Conservation (phyloP, 2,329 filamentous ascomycete genomes). For the Exophiala viscosa region DNA sequence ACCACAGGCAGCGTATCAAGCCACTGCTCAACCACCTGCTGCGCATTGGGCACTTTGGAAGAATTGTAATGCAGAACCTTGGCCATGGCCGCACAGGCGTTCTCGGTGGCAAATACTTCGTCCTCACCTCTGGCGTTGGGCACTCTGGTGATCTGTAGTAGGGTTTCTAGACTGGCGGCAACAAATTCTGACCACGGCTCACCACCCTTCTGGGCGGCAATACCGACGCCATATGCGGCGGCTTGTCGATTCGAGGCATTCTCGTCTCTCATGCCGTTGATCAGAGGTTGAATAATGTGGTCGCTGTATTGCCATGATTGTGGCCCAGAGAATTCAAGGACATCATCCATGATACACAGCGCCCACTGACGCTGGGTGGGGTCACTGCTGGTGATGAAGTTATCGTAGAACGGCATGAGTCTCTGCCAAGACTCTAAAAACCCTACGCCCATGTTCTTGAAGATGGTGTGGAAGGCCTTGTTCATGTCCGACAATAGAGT, state of each 20-base stretch:
- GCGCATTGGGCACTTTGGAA: slow-evolving; percentile 68
- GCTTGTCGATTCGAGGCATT: slow-evolving; percentile 93
- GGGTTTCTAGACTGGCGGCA: slow-evolving; percentile 69
- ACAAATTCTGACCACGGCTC: slow-evolving; percentile 83
- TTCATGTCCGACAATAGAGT: slow-evolving; percentile 98
- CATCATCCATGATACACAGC: slow-evolving; percentile 98
- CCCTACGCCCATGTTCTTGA: slow-evolving; percentile 84
- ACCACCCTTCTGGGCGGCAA: slow-evolving; percentile 90
- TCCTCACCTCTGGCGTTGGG: slow-evolving; percentile 83
- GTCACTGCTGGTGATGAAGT: slow-evolving; percentile 69
- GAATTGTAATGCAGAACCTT: slow-evolving; percentile 94
- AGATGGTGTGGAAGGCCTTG: slow-evolving; percentile 98
- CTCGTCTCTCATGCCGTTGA: slow-evolving; percentile 78
- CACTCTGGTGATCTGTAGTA: slow-evolving; percentile 81
- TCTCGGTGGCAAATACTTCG: slow-evolving; percentile 95
- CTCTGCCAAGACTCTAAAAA: slow-evolving; percentile 89
- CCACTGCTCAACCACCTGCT: slow-evolving; percentile 79
- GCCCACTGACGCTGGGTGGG: slow-evolving; percentile 96
- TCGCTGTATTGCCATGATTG: slow-evolving; percentile 83
- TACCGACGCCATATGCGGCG: slow-evolving; percentile 90
- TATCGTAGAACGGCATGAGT: slow-evolving; percentile 78
- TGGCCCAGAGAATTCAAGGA: slow-evolving; percentile 90
- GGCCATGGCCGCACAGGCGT: slow-evolving; percentile 91
- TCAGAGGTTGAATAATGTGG: slow-evolving; percentile 80
- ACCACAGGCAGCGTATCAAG: slow-evolving; percentile 84